Conservation (phyloP, 2,329 filamentous ascomycete species). For the Sporothrix brunneoviolacea region DNA sequence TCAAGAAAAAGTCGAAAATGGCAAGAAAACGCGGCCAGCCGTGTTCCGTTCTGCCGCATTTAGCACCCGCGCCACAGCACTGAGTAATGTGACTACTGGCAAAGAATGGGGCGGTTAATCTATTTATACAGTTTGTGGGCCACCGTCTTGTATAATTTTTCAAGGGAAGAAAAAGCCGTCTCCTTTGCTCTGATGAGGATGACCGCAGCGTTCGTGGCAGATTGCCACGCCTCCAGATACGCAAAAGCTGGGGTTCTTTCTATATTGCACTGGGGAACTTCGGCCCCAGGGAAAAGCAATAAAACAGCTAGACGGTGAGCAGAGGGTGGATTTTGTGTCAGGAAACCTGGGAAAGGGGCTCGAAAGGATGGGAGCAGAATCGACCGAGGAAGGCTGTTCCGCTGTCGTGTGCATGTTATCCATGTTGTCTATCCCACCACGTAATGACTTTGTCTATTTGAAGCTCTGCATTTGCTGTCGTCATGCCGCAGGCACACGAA, state of each 20-base stretch:
- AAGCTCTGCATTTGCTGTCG: no score
- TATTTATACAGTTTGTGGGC: background rate
- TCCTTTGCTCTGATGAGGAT: no score
- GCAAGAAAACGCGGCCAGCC: background rate
- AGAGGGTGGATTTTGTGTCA: no score
- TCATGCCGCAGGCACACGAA: no score
- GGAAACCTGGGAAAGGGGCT: no score
- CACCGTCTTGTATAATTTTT: background rate
- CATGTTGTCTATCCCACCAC: background rate
- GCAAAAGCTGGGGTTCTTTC: background rate
- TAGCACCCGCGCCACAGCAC: conserved; percentile 1
- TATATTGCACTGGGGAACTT: background rate
- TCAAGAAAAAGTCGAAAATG: no score
- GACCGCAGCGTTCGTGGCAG: background rate
- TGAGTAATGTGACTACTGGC: background rate
- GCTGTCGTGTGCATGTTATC: no score
- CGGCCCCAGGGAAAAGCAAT: no score
- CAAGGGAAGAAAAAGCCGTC: background rate
- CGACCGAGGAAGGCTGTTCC: no score
- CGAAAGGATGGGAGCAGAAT: no score
- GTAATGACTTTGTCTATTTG: no score
- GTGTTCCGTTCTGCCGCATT: conserved; percentile 10
- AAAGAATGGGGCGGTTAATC: background rate
- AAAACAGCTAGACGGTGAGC: no score
- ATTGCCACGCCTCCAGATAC: background rate